Conservation (phyloP, 257 asterid genomes). For the Ajuga chamaepitys region DNA sequence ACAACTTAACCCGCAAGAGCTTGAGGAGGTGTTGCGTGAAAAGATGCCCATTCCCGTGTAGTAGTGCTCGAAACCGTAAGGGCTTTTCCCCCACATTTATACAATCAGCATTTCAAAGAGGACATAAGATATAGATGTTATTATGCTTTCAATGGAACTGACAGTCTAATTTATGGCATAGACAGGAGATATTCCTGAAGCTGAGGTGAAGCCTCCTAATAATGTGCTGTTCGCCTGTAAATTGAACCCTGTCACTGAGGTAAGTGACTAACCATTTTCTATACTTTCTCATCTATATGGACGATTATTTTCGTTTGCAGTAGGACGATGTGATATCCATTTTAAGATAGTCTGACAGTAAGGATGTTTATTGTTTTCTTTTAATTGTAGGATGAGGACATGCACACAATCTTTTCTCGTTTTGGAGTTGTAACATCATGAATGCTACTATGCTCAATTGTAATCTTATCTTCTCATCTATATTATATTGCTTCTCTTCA, state of each 20-base stretch:
- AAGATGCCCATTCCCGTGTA: slow-evolving; percentile 94
- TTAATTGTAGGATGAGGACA: slow-evolving; percentile 77
- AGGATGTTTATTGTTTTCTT: slow-evolving; percentile 24
- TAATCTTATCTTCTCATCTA: not conserved
- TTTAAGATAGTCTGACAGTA: not conserved
- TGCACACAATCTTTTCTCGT: slow-evolving; percentile 87
- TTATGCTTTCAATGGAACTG: not conserved
- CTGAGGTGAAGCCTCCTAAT: slow-evolving; percentile 94
- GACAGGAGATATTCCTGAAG: slow-evolving; percentile 97
- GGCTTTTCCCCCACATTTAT: not conserved
- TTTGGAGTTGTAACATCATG: slow-evolving; percentile 95
- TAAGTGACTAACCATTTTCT: slow-evolving; percentile 31
- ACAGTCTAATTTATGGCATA: slow-evolving; percentile 25
- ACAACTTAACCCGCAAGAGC: slow-evolving; percentile 55
- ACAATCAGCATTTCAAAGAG: not conserved
- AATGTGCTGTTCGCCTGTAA: slow-evolving; percentile 93
- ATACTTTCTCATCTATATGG: not conserved
- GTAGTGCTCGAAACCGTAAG: slow-evolving; percentile 93
- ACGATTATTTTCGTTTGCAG: not conserved
- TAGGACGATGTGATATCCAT: slow-evolving; percentile 1
- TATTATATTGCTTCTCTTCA: not conserved
- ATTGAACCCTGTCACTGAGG: slow-evolving; percentile 96
- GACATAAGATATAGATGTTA: not conserved
- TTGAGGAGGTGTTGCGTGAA: slow-evolving; percentile 71
- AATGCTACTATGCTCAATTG: slow-evolving; percentile 30